phyloP scores from a whole-genome alignment of 495 filamentous ascomycete genomes.

The Aspergillus ostianus region DNA sequence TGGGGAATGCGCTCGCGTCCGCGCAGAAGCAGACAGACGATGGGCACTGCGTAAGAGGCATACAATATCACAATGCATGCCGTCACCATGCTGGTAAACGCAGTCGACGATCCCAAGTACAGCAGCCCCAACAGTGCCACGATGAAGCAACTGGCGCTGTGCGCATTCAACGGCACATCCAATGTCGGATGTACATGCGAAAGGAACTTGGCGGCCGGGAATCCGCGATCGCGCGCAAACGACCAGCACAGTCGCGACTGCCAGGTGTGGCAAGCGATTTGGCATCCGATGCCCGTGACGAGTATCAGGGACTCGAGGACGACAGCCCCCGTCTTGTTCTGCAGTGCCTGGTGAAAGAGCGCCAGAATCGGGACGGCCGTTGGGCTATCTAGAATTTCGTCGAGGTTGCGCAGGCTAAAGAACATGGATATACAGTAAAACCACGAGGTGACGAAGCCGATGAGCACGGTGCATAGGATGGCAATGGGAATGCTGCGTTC shows the following conservation, averaged over 20 bases:
- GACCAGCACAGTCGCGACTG: slow-evolving; percentile 39
- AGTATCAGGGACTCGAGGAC: slow-evolving; percentile 27
- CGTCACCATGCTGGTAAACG: slow-evolving; percentile 52
- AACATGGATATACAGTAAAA: slow-evolving; percentile 28
- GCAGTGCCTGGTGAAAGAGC: slow-evolving; percentile 27
- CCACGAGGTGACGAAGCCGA: slow-evolving; percentile 28
- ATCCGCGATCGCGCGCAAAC: slow-evolving; percentile 36
- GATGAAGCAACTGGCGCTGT: slow-evolving; percentile 42
- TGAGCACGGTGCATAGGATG: slow-evolving; percentile 24
- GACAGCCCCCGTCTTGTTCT: slow-evolving; percentile 24
- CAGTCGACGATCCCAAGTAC: slow-evolving; percentile 46
- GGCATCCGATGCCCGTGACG: slow-evolving; percentile 22
- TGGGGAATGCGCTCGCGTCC: slow-evolving; percentile 47
- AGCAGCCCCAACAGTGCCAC: slow-evolving; percentile 48
- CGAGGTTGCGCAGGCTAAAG: slow-evolving; percentile 26
- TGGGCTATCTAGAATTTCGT: slow-evolving; percentile 16
- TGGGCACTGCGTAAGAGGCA: slow-evolving; percentile 47
- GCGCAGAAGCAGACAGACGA: slow-evolving; percentile 42
- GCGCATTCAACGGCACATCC: slow-evolving; percentile 37
- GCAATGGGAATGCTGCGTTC: slow-evolving; percentile 26
- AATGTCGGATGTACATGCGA: slow-evolving; percentile 17
- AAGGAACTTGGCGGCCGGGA: slow-evolving; percentile 20
- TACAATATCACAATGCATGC: slow-evolving; percentile 49
- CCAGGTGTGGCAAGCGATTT: slow-evolving; percentile 39
- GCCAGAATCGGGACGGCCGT: slow-evolving; percentile 25